Base-by-base conservation (phyloP, 1,139 yeast species). In the Diutina sp. region DNA sequence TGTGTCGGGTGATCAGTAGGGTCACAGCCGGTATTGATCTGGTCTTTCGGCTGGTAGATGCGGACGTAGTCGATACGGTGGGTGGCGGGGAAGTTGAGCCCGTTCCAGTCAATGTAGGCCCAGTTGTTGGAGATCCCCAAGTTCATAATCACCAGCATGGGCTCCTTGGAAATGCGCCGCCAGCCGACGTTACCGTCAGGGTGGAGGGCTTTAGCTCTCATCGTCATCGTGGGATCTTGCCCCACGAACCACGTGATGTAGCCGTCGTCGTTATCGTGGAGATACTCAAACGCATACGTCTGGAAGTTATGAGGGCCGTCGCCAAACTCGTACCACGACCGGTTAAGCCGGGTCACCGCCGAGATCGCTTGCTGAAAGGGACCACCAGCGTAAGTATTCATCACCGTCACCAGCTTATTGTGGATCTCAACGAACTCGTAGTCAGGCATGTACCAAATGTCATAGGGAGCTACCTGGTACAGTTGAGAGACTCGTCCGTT, bases 221-320 rank as follows among this genome's bases (percentile, higher is more conserved):
- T 64, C 1, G 90, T 83, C 62, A 80, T 74, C 1, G 91, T 83
- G 4, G 89, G 85, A 25, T 76, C 74, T 48, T 79, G 78, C 18
- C 95, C 96, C 38, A 87, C 86, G 63, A 79, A 85, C 97, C 97
- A 91, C 56, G 85, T 79, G 60, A 86, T 74, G 67, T 89, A 90
- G 4, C 97, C 97, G 55, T 73, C 68, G 35, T 71, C 71, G 60
- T 78, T 70, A 66, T 85, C 93, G 65, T 87, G 84, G 60, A 82
- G 66, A 66, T 86, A 90, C 69, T 91, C 97, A 52, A 62, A 67
- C 2, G 70, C 71, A 56, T 60, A 67, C 4, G 58, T 58, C 56
- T 68, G 71, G 64, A 58, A 68, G 57, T 62, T 58, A 52, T 62
- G 66, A 14, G 60, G 60, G n/a, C 55, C 56, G n/a, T 60, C 62